These are phyloP conservation scores for Lachnellula arida DNA, from an alignment of 2,329 filamentous ascomycete genomes.

Conservation along the genomic window DNA sequence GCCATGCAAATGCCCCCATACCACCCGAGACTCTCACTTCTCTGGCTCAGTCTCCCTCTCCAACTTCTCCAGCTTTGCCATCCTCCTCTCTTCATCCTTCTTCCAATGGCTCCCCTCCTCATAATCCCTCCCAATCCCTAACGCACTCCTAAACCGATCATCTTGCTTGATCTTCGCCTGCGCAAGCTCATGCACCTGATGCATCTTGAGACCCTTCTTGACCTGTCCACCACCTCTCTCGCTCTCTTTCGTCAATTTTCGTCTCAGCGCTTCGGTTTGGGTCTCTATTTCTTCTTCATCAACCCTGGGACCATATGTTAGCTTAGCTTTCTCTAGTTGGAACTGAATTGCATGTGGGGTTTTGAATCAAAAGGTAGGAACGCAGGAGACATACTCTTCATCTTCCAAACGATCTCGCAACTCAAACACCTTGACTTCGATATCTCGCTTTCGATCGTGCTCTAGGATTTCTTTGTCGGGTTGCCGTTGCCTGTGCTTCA, in stretches of 20 bases:
- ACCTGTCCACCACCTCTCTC: slow-evolving; percentile 36
- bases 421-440: slow-evolving; percentile 92
- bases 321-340: background rate
- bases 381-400: slow-evolving; percentile 55
- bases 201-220: slow-evolving; percentile 67
- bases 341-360: too few relatives aligned
- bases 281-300: slow-evolving; percentile 90
- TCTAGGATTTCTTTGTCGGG: slow-evolving; percentile 91
- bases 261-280: slow-evolving; percentile 60
- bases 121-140: slow-evolving; percentile 83
- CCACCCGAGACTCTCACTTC: slow-evolving; percentile 2
- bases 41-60: slow-evolving; percentile 11
- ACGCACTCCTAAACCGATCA: slow-evolving; percentile 76
- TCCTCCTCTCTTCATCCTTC: slow-evolving; percentile 69
- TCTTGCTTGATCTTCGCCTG: slow-evolving; percentile 96
- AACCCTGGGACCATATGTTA: slow-evolving; percentile 43
- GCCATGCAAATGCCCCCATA: background rate
- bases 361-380: background rate
- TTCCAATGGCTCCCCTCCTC: slow-evolving; percentile 84
- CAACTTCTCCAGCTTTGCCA: slow-evolving; percentile 39
- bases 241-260: slow-evolving; percentile 49
- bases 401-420: slow-evolving; percentile 89
- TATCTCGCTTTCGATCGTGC: slow-evolving; percentile 84
- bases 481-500: slow-evolving; percentile 73
- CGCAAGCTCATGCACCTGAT: slow-evolving; percentile 94